phyloP scores from a whole-genome alignment of 352 stramenopile genomes.

The Aphanomyces cochlioides region DNA sequence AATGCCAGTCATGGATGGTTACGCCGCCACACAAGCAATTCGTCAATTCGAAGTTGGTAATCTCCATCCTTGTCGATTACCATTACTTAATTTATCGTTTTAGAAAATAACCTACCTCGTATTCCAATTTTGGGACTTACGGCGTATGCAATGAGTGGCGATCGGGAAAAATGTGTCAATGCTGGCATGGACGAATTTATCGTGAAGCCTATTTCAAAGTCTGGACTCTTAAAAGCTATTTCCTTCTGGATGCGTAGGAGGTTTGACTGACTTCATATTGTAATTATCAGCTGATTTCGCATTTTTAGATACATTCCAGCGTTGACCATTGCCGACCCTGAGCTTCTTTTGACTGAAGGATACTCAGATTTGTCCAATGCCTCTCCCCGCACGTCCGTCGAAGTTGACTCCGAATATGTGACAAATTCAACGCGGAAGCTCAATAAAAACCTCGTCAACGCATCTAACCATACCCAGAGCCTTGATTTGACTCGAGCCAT shows the following conservation, averaged over 20 bases:
- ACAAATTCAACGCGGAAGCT: neutral
- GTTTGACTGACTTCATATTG: constrained; percentile 34
- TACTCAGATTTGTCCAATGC: constrained; percentile 19
- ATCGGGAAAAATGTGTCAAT: constrained; percentile 66
- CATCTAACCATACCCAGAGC: constrained; percentile 72
- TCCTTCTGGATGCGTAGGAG: constrained; percentile 62
- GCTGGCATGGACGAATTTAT: constrained; percentile 77
- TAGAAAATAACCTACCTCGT: constrained; percentile 54
- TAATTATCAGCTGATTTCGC: too few relatives aligned
- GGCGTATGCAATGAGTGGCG: constrained; percentile 68
- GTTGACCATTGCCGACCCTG: constrained; percentile 15
- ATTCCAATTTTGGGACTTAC: constrained; percentile 65
- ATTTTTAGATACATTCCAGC: constrained; percentile 19
- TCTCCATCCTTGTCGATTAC: constrained; percentile 1
- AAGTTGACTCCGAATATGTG: constrained; percentile 22
- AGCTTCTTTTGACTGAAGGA: constrained; percentile 11
- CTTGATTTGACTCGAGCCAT: constrained; percentile 70
- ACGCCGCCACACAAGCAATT: constrained; percentile 58
- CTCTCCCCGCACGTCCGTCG: constrained; percentile 19
- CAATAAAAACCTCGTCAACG: constrained; percentile 28
- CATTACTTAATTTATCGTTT: neutral
- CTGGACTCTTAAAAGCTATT: constrained; percentile 56
- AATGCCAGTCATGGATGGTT: constrained; percentile 80
- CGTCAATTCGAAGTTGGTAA: constrained; percentile 48
- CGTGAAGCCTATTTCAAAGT: constrained; percentile 72